Base-by-base conservation (phyloP, 768 basidiomycete genomes). In the Astraeus odoratus region DNA sequence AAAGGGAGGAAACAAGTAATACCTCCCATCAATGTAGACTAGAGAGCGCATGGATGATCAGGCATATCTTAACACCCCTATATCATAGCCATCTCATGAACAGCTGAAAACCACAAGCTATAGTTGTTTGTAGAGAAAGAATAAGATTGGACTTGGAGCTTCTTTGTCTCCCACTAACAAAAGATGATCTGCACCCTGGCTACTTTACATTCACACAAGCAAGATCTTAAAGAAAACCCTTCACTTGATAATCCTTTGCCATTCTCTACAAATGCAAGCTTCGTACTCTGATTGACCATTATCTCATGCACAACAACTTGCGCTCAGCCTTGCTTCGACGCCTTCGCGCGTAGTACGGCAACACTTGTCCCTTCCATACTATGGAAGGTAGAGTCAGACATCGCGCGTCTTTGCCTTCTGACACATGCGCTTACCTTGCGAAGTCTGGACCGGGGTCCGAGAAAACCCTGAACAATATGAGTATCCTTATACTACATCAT, bases 21-120 rank as follows among this genome's bases (percentile, higher is more conserved):
- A 53, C 81, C 83, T n/a, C 73, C 76, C 5, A 61, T 84, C 39
- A 86, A 85, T 59, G 61, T 63, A 1, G 69, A 72, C 34, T 72
- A 59, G n/a, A n/a, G n/a, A n/a, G n/a, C n/a, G n/a, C n/a, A 46
- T 48, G 30, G 22, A 12, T 29, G 37, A 7, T 37, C 12, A 8
- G 15, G 19, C n/a, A 25, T 44, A n/a, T n/a, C n/a, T n/a, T n/a
- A n/a, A n/a, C n/a, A n/a, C n/a, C n/a, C n/a, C n/a, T n/a, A n/a
- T n/a, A n/a, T n/a, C n/a, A n/a, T n/a, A n/a, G n/a, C n/a, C n/a
- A n/a, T n/a, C n/a, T n/a, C n/a, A n/a, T n/a, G n/a, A n/a, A n/a
- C n/a, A n/a, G n/a, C n/a, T n/a, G n/a, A n/a, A n/a, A n/a, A n/a
- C n/a, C n/a, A n/a, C n/a, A n/a, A n/a, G n/a, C n/a, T n/a, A n/a